A percentile compares a stretch with the other conserved stretches of the same genome.
phyloP scores from a whole-genome alignment of 2,329 filamentous ascomycete species.

The Escovopsis sp. region DNA sequence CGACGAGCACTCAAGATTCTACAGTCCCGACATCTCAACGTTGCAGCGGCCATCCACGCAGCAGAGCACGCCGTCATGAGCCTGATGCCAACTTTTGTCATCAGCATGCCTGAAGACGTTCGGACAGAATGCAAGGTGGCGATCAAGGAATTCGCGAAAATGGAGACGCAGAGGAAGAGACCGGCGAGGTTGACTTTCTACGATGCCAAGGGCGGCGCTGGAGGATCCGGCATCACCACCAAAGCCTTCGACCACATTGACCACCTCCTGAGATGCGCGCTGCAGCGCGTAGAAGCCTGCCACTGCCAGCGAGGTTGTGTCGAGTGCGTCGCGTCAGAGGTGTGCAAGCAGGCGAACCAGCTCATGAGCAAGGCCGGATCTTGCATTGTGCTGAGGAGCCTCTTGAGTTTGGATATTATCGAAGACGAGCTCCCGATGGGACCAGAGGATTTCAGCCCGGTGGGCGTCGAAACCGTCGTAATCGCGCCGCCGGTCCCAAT shows the following conservation, averaged over 20 bases:
- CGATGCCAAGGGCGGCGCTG: slow-evolving; percentile 77
- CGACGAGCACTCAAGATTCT: slow-evolving; percentile 66
- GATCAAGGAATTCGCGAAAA: slow-evolving; percentile 70
- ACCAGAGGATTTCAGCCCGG: slow-evolving; percentile 52
- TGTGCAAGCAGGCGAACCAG: slow-evolving; percentile 73
- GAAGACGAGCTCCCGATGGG: slow-evolving; percentile 77
- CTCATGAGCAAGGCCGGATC: slow-evolving; percentile 90
- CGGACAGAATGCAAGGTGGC: slow-evolving; percentile 87
- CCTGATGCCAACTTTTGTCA: slow-evolving; percentile 79
- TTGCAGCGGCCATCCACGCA: slow-evolving; percentile 83
- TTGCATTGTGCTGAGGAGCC: slow-evolving; percentile 61
- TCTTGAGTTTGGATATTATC: slow-evolving; percentile 67
- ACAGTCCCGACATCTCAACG: slow-evolving; percentile 54
- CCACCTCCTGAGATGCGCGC: slow-evolving; percentile 58
- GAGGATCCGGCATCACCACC: slow-evolving; percentile 72
- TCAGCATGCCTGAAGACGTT: slow-evolving; percentile 81
- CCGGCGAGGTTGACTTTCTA: slow-evolving; percentile 88
- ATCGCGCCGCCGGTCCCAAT: not conserved
- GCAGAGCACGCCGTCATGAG: slow-evolving; percentile 84
- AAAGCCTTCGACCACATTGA: slow-evolving; percentile 94
- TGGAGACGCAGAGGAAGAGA: slow-evolving; percentile 57
- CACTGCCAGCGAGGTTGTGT: slow-evolving; percentile 67
- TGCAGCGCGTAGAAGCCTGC: slow-evolving; percentile 63
- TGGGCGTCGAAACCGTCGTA: slow-evolving; percentile 56
- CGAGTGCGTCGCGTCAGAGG: slow-evolving; percentile 77